These are phyloP conservation scores for Alternaria rosae DNA, from an alignment of 2,329 filamentous ascomycete genomes.

Conservation along the genomic window DNA sequence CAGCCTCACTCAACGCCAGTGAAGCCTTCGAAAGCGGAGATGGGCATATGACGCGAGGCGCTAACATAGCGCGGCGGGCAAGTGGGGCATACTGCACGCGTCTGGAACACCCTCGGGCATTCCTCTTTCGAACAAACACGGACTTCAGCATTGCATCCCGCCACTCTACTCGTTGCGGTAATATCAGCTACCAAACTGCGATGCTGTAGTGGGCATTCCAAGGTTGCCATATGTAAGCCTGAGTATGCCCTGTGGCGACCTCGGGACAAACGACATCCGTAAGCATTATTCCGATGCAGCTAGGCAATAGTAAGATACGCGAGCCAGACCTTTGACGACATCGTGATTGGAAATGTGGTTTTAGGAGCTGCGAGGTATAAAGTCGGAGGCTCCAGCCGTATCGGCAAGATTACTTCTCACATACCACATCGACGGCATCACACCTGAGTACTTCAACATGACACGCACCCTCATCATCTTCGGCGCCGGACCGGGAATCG, in stretches of 20 bases:
- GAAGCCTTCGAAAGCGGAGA: background rate
- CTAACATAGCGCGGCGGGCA: background rate
- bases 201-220: background rate
- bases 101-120: background rate
- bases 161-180: background rate
- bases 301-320: background rate
- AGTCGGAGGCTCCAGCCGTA: background rate
- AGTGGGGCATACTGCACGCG: background rate
- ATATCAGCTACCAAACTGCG: background rate
- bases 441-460: constrained; percentile 5
- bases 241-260: background rate
- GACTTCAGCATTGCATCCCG: background rate
- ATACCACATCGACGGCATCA: too few relatives aligned
- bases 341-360: background rate
- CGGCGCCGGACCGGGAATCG: constrained; percentile 60
- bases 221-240: background rate
- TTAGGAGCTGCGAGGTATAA: background rate
- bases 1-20: background rate
- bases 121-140: background rate
- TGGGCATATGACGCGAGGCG: background rate
- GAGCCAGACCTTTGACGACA: background rate
- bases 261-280: background rate
- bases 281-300: background rate
- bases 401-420: background rate
- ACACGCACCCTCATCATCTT: constrained; percentile 50